Conservation (phyloP, 371 early-diverging fungal species). For the Mucor mucedo region DNA sequence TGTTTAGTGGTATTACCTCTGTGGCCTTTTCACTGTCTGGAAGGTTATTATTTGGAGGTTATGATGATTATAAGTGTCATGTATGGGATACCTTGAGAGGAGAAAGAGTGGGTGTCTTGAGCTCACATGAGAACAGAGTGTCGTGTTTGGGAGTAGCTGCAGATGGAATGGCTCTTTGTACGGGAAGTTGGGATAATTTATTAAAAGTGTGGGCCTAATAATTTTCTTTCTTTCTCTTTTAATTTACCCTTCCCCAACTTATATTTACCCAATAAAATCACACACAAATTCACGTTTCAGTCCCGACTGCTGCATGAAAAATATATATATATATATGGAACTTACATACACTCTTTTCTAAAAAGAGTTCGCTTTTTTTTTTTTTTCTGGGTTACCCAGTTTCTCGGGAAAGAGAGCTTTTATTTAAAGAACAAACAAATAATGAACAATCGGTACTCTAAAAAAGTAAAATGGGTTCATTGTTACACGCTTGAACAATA, state of each 20-base stretch:
- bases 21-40: slow-evolving; percentile 95
- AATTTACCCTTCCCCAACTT: not conserved
- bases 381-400: no score
- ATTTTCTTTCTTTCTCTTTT: not conserved
- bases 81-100: slow-evolving; percentile 98
- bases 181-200: slow-evolving; percentile 96
- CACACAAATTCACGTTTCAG: no score
- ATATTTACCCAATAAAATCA: no score
- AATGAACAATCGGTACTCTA: no score
- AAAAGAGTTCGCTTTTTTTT: no score
- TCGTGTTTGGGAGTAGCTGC: slow-evolving; percentile 93
- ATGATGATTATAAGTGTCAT: slow-evolving; percentile 97
- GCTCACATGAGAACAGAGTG: slow-evolving; percentile 97
- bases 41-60: slow-evolving; percentile 94
- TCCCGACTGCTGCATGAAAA: no score
- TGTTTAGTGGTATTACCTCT: slow-evolving; percentile 95
- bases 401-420: no score
- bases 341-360: no score
- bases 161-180: slow-evolving; percentile 97
- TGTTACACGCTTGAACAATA: no score
- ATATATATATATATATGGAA: no score
- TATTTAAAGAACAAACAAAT: no score
- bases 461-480: no score
- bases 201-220: slow-evolving; percentile 72
- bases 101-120: slow-evolving; percentile 91